Evolutionary conservation across 164 flowering plant species (phyloP), one percentile per base, ranked within the genome.

Genomic region (Akebia trifoliata): DNA sequence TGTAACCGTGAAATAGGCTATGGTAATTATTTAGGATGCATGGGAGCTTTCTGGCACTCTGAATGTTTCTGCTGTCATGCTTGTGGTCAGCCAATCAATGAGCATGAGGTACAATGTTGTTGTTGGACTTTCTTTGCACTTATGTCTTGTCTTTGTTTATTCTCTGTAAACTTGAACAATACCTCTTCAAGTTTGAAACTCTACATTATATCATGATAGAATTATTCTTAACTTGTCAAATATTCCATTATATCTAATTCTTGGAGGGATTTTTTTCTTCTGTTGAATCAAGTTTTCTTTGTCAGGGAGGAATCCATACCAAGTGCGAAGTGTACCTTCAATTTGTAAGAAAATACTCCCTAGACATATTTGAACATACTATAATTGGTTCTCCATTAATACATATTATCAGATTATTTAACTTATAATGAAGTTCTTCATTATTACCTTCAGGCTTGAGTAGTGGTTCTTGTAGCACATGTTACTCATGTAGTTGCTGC

Each of bases 311-410:
- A 74, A 84, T 55, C 83, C 94, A 22, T 92, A 82, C 73, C 48
- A 92, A 84, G 69, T 92, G 97, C 71, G 98, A 89, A 78, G 98
- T 92, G 50, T 92, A 95, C 69, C 87, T 75, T 58, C 91, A 85
- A 73, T 89, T 82, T 74, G 98, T 89, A 85, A 83, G 93, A 18
- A 40, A 56, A 56, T 29, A n/a, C 18, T 18, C 32, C 26, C 15
- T 52, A 18, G 31, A 14, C 4, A 0, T 4, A 15, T 40, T 43
- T 55, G 10, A 32, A 53, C 36, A 36, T 5, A 28, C 40, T 36
- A 54, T 25, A 26, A 4, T 20, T 28, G n/a, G n/a, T n/a, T n/a
- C n/a, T n/a, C n/a, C n/a, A n/a, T n/a, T n/a, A n/a, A n/a, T n/a
- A n/a, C n/a, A n/a, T n/a, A n/a, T n/a, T n/a, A n/a, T n/a, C n/a